A percentile compares a stretch with the other conserved stretches of the same genome.
Conservation (phyloP, 1,139 yeast species). For the Casaregolazyma lundiana region DNA sequence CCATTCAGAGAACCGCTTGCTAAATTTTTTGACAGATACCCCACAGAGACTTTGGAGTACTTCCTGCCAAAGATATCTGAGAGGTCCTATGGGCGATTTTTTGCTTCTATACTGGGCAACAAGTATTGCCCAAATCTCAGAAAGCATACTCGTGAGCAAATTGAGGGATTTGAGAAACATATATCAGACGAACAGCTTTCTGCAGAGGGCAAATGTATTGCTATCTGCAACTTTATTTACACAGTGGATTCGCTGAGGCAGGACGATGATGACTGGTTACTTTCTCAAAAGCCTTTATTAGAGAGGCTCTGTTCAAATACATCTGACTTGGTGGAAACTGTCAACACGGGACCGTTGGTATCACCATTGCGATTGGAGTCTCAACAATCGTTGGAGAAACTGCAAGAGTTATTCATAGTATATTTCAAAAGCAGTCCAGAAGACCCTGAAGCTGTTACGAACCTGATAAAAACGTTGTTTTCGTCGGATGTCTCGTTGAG, state of each 20-base stretch:
- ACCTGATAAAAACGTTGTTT: constrained; percentile 44
- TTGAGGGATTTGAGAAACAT: constrained; percentile 34
- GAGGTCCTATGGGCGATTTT: constrained; percentile 64
- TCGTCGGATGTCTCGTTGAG: constrained; percentile 45
- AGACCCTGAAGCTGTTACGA: constrained; percentile 42
- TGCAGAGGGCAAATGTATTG: constrained; percentile 53
- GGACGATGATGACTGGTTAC: constrained; percentile 61
- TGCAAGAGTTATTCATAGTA: constrained; percentile 52
- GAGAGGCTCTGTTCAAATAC: constrained; percentile 42
- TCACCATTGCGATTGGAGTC: constrained; percentile 67
- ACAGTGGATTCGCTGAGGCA: constrained; percentile 50
- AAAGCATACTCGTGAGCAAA: constrained; percentile 48
- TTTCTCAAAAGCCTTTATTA: constrained; percentile 46
- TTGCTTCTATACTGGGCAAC: constrained; percentile 54
- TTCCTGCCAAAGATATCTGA: constrained; percentile 64
- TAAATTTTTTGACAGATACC: constrained; percentile 77
- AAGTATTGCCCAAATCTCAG: constrained; percentile 58
- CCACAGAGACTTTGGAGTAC: constrained; percentile 68
- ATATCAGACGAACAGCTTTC: constrained; percentile 37
- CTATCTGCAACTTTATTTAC: constrained; percentile 69
- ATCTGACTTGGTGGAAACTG: constrained; percentile 43
- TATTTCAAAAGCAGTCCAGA: constrained; percentile 39
- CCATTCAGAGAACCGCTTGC: constrained; percentile 94
- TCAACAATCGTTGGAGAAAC: constrained; percentile 61
- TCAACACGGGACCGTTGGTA: constrained; percentile 44